A percentile compares a stretch with the other conserved stretches of the same genome.
These are phyloP conservation scores for Tuber melanosporum DNA, from an alignment of 495 filamentous ascomycete species.

Conservation along the genomic window DNA sequence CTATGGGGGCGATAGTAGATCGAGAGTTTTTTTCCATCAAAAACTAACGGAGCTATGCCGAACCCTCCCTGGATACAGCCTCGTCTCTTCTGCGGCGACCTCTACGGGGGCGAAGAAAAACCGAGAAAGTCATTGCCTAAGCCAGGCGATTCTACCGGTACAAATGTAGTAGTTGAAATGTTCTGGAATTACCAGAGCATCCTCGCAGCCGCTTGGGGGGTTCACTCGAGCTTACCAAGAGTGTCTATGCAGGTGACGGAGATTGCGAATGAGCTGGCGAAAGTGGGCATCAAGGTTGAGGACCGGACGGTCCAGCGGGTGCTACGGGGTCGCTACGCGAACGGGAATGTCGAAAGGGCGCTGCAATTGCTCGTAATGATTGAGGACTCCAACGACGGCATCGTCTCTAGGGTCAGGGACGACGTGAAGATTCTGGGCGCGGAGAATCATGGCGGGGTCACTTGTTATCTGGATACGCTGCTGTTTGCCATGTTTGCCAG, in stretches of 20 bases:
- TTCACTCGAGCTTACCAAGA: conserved; percentile 35
- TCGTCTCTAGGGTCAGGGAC: conserved; percentile 65
- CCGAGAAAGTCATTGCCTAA: conserved; percentile 22
- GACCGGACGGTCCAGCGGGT: conserved; percentile 66
- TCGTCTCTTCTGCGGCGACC: conserved; percentile 32
- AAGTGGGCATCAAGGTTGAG: conserved; percentile 12
- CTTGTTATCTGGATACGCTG: conserved; percentile 87
- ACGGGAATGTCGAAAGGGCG: conserved; percentile 66
- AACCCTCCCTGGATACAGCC: conserved; percentile 20
- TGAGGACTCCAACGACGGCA: conserved; percentile 72
- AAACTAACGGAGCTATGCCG: conserved; percentile 22
- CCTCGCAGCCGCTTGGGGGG: conserved; percentile 33
- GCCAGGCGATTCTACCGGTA: conserved; percentile 20
- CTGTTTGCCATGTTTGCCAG: conserved; percentile 95
- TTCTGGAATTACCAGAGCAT: conserved; percentile 31
- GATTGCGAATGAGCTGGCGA: conserved; percentile 22
- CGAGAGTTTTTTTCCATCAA: neutral
- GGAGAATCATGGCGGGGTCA: conserved; percentile 75
- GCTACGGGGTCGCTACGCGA: conserved; percentile 56
- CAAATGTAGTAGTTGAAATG: conserved; percentile 31
- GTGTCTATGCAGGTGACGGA: conserved; percentile 25
- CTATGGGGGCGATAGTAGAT: neutral
- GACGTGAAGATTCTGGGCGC: conserved; percentile 71
- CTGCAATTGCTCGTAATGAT: conserved; percentile 67
- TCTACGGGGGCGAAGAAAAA: conserved; percentile 25